Evolutionary conservation across 352 stramenopile genomes (phyloP).

Genomic region (Blastocystis sp.): DNA sequence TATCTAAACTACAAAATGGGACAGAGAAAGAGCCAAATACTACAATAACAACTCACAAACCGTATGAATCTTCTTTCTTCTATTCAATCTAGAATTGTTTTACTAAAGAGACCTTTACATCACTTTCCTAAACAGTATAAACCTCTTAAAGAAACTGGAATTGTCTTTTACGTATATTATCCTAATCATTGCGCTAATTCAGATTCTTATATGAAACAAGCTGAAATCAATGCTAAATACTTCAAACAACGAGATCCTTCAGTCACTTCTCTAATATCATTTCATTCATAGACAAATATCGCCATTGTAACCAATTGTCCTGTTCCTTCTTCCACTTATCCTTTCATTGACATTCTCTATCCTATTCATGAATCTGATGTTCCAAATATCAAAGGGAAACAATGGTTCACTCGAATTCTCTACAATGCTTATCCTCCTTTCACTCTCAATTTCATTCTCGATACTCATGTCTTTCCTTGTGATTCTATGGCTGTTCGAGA

Average conservation of each 20-base stretch:
- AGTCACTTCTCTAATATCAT: background rate
- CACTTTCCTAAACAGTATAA: background rate
- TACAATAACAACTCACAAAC: too few relatives aligned
- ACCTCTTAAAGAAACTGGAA: background rate
- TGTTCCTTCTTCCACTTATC: background rate
- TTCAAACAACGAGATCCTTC: background rate
- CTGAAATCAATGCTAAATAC: background rate
- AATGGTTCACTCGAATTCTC: constrained; percentile 7
- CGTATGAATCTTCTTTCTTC: too few relatives aligned
- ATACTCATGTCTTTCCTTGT: background rate
- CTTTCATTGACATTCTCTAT: background rate
- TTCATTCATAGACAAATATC: background rate
- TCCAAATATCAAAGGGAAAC: background rate
- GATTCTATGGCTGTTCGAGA: background rate
- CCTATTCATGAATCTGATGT: background rate
- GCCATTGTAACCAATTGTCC: background rate
- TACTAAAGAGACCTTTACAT: background rate
- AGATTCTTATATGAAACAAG: background rate
- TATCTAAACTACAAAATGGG: too few relatives aligned
- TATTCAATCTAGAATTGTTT: background rate
- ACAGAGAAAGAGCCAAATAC: too few relatives aligned
- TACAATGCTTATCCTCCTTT: constrained; percentile 51
- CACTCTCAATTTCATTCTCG: background rate
- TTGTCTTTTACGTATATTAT: background rate
- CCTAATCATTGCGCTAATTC: background rate